Conservation (phyloP, 2,329 filamentous ascomycete species). For the Davidsoniella virescens region DNA sequence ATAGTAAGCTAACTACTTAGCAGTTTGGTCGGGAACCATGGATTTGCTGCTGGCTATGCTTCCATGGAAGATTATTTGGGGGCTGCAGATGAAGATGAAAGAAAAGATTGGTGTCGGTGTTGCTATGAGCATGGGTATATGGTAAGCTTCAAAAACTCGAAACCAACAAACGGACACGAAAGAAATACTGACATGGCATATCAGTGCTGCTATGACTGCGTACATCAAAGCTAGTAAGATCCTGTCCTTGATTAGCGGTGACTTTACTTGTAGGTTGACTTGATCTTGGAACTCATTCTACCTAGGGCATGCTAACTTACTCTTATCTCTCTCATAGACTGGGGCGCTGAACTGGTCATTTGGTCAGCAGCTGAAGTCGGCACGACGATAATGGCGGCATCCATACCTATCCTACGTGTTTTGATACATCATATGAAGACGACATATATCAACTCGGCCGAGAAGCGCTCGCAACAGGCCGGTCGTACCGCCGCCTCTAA, state of each 20-base stretch:
- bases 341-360: slow-evolving; percentile 15
- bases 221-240: slow-evolving; percentile 20
- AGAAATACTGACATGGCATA: neutral
- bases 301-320: neutral
- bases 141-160: slow-evolving; percentile 18
- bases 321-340: slow-evolving; percentile 7
- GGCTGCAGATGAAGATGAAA: slow-evolving; percentile 23
- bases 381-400: slow-evolving; percentile 15
- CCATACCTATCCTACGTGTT: slow-evolving; percentile 15
- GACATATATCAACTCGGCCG: slow-evolving; percentile 11
- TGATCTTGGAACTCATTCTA: slow-evolving; percentile 1
- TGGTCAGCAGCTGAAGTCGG: slow-evolving; percentile 15
- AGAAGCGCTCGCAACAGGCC: slow-evolving; percentile 5
- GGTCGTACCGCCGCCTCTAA: neutral
- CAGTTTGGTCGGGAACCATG: slow-evolving; percentile 22
- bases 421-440: slow-evolving; percentile 14
- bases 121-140: slow-evolving; percentile 28
- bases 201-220: slow-evolving; percentile 20
- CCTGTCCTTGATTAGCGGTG: slow-evolving; percentile 14
- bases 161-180: neutral
- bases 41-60: slow-evolving; percentile 26
- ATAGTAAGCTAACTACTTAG: neutral
- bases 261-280: slow-evolving; percentile 14
- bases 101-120: slow-evolving; percentile 26
- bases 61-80: slow-evolving; percentile 27